Evolutionary conservation across 805 yeast genomes (phyloP), one percentile per base, ranked within the genome.

Genomic region (Starmerella sirachaensis): DNA sequence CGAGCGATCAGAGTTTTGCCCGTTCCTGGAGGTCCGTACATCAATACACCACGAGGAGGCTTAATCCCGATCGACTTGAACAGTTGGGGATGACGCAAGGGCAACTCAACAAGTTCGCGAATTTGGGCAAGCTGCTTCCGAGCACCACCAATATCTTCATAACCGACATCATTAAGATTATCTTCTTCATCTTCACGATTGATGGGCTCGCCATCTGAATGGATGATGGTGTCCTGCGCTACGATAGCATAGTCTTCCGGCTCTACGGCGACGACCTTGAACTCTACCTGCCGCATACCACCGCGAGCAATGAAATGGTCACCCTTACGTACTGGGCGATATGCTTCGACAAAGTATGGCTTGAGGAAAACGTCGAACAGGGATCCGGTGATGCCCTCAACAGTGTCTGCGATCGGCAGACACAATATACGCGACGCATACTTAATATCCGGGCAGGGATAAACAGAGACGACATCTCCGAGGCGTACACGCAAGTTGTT

Each of bases 121-220:
- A 91, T 88, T 66, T 91, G 98, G 31, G 98, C 98, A 94, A 91
- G 86, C 66, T 91, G 98, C 65, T 88, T 91, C 66, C 94, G 81
- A 66, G 95, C 85, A 37, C 98, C 98, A 62, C 98, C 98, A 60
- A 91, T 88, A 55, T 91, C 98, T 61, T 91, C 98, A 61, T 91
- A 91, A 53, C 98, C 98, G 43, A 91, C 97, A 49, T 91, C 98
- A 54, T 81, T 85, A 62, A 91, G 72, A 62, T 81, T 88, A 62
- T 84, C 85, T 66, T 91, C 98, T 63, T 88, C 97, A 56, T 86
- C 97, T 65, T 86, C 97, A 61, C 97, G 78, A 65, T 82, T 83
- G 63, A 91, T 88, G 57, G 98, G 96, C 55, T 91, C 98, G 58
- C 98, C 98, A 62, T 91, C 98, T 57, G 94, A 86, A 65, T 91